A percentile compares a stretch with the other conserved stretches of the same genome.
These are phyloP conservation scores for Pestalotiopsis sp. DNA, from an alignment of 2,329 filamentous ascomycete species.

Conservation along the genomic window DNA sequence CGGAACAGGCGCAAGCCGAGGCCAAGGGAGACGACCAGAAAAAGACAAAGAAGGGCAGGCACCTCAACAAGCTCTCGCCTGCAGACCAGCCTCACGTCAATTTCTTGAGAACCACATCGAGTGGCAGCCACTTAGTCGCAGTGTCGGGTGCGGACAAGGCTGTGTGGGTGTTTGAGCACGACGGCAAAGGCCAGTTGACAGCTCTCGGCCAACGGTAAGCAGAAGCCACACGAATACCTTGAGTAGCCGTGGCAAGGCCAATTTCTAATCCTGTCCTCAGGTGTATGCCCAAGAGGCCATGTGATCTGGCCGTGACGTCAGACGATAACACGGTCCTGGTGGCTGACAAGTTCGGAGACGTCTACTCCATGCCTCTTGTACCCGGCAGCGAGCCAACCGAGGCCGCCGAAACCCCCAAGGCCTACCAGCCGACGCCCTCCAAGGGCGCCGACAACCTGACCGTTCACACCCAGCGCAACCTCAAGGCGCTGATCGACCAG, in stretches of 20 bases:
- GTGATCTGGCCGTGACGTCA: constrained; percentile 70
- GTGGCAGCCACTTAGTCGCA: constrained; percentile 71
- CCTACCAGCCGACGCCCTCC: constrained; percentile 29
- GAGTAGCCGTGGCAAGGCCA: not conserved
- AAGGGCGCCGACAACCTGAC: constrained; percentile 61
- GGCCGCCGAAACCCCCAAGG: constrained; percentile 24
- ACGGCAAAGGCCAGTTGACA: constrained; percentile 60
- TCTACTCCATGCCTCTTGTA: constrained; percentile 83
- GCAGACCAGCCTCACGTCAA: constrained; percentile 67
- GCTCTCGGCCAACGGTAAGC: constrained; percentile 73
- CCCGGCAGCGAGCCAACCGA: constrained; percentile 17
- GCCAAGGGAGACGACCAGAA: constrained; percentile 22
- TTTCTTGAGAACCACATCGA: constrained; percentile 64
- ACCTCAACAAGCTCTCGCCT: constrained; percentile 20
- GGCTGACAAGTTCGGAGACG: constrained; percentile 96
- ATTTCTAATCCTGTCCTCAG: constrained; percentile 44
- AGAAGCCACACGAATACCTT: constrained; percentile 15
- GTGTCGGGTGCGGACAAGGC: constrained; percentile 92
- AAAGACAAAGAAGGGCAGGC: constrained; percentile 40
- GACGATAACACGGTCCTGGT: constrained; percentile 75
- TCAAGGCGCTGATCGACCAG: constrained; percentile 62
- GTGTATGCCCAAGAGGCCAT: constrained; percentile 87
- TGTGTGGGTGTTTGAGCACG: constrained; percentile 78
- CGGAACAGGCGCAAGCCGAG: constrained; percentile 19
- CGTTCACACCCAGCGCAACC: constrained; percentile 68